Base-by-base conservation (phyloP, 1,139 yeast species). In the Kodamaea arcana region DNA sequence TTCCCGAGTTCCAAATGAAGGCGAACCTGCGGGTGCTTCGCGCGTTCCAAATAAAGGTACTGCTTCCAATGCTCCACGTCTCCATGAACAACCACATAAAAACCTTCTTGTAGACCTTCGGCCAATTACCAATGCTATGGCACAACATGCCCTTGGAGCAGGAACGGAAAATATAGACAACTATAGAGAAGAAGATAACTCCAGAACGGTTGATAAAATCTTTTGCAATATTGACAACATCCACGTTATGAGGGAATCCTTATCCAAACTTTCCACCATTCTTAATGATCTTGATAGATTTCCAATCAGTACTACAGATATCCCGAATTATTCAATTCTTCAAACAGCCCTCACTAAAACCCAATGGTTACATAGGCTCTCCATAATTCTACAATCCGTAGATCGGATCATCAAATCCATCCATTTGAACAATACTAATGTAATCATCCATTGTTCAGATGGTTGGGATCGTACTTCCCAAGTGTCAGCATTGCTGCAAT, bases 401-500 rank as follows among this genome's bases (percentile, higher is more conserved):
- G 90, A 85, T 38, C 69, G 86, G 30, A 75, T 92, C 33, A 78
- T 83, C 24, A 83, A 86, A 48, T 83, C 92, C 17, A 74, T 92
- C 15, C 87, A 86, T 42, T 75, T 82, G 48, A 85, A 87, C 52
- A 80, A 82, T 41, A 83, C 94, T 11, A 94, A 90, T 56, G 76
- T 92, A 5, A 56, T 92, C 6, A 75, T 94, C 9, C 98, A 92
- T 60, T 92, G 98, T 54, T 88, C 97, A 0, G 98, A 92, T 62
- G 98, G 98, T 1, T 92, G 98, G 98, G 98, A 92, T 55, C 69
- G 98, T 40, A 94, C 98, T 0, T 78, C 97, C 0, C 97, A 92
- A 53, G 76, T 90, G 1, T 75, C 90, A 8, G 83, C 96, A 3
- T 62, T 92, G 40, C 79, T 90, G 29, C 94, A 92, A 57, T 62